Base-by-base conservation (phyloP, 2,329 filamentous ascomycete species). In the Ophiocordyceps camponoti-floridani region DNA sequence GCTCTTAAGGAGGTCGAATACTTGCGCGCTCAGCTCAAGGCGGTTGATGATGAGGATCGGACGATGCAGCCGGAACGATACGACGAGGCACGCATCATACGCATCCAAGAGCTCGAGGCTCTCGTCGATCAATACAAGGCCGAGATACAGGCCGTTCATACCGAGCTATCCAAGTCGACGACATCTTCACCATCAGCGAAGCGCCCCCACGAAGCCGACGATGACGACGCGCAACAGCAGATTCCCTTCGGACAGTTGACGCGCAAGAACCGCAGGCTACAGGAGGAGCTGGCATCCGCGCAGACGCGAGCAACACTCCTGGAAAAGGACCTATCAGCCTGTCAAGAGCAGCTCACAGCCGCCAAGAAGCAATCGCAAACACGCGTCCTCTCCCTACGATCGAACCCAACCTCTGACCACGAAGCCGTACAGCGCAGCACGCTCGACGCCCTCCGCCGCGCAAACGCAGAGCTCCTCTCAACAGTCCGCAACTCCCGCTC, bases 1-100 rank as follows among this genome's bases (percentile, higher is more conserved):
- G 86, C 88, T 0, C 72, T 86, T 23, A 95, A 95, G 57, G 93
- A 98, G 58, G 85, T 91, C 0, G 88, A 95, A 52, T 94, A 94
- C 58, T 72, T 98, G 7, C 83, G 91, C 19, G 89, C 86, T 0
- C 91, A 98, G 60, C 72, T 96, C 45, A 88, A 88, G 62, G 82
- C 84, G 0, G 82, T 93, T 48, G 85, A 96, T 54, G 75, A 77
- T 1, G 91, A 98, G 60, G 88, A 96, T 54, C 76, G 78, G 44
- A 88, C 88, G 0, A 83, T 95, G 64, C 79, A 89, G 45, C 77
- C 84, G 0, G 84, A 86, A 31, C 78, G 75, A 40, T 81, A 83
- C 45, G 85, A 98, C 54, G 75, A 82, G 51, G 72, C 77, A 18
- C 89, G 87, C 50, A 67, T 72, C 0, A 71, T 80, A 49, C 81